Conservation (phyloP, 495 filamentous ascomycete genomes). For the Umbilicaria muhlenbergii region DNA sequence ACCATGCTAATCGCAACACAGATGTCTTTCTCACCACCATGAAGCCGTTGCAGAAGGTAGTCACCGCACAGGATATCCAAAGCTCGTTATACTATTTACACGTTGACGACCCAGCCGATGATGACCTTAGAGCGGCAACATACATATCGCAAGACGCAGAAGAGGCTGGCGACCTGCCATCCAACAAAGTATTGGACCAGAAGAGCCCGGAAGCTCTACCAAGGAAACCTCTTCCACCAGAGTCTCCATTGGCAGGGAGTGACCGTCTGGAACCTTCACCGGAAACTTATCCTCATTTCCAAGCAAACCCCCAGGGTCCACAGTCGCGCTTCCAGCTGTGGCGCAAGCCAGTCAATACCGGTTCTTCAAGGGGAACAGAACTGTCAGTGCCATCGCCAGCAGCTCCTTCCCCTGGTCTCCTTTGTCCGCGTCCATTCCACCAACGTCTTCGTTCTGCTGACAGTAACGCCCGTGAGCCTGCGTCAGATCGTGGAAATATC, state of each 20-base stretch:
- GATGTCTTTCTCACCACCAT: constrained; percentile 90
- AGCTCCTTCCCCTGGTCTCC: constrained; percentile 3
- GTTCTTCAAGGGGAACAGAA: no score
- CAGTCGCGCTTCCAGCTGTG: background rate
- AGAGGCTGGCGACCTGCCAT: constrained; percentile 13
- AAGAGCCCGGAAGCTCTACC: constrained; percentile 80
- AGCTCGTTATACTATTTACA: constrained; percentile 87
- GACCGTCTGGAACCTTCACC: constrained; percentile 29
- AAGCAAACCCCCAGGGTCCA: background rate
- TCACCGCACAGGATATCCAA: constrained; percentile 74
- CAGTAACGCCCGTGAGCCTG: background rate
- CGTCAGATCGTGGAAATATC: constrained; percentile 2
- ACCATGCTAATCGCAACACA: constrained; percentile 18
- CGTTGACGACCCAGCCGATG: constrained; percentile 48
- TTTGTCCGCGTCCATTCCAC: constrained; percentile 11
- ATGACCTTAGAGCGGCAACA: constrained; percentile 34
- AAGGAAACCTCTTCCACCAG: constrained; percentile 66
- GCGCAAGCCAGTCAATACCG: background rate
- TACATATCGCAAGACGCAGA: constrained; percentile 15
- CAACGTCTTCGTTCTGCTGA: background rate
- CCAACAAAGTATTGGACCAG: constrained; percentile 41
- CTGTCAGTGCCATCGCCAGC: background rate
- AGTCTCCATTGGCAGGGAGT: constrained; percentile 61
- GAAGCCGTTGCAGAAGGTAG: constrained; percentile 72
- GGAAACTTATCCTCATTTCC: constrained; percentile 1